phyloP scores from a whole-genome alignment of 176 grass and related monocot species.

The Raddia guianensis region DNA sequence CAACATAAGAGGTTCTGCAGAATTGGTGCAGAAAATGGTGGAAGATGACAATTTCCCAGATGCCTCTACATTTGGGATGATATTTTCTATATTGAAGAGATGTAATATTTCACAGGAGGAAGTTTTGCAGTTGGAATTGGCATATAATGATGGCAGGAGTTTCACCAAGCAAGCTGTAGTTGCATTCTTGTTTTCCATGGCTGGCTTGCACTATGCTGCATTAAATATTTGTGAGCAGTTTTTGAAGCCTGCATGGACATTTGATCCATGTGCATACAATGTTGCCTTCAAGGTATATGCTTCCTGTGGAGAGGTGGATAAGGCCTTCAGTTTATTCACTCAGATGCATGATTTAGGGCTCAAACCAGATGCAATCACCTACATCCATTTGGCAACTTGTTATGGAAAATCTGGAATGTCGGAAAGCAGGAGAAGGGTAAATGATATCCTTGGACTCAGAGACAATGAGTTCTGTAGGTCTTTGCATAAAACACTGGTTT shows the following conservation, averaged over 20 bases:
- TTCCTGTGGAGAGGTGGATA: conserved; percentile 53
- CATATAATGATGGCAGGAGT: conserved; percentile 50
- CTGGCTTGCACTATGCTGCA: conserved; percentile 50
- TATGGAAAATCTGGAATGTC: conserved; percentile 51
- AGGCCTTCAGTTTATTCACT: conserved; percentile 67
- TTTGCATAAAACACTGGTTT: conserved; percentile 45
- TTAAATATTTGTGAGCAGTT: conserved; percentile 58
- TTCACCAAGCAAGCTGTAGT: conserved; percentile 50
- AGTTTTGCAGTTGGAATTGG: conserved; percentile 55
- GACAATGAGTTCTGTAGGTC: conserved; percentile 39
- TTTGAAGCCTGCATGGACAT: conserved; percentile 35
- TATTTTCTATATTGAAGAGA: conserved; percentile 63
- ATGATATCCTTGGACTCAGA: conserved; percentile 52
- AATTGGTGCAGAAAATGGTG: conserved; percentile 70
- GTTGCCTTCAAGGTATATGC: conserved; percentile 64
- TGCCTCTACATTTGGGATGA: conserved; percentile 55
- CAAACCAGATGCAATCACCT: conserved; percentile 53
- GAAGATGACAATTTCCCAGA: conserved; percentile 50
- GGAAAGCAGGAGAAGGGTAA: conserved; percentile 50
- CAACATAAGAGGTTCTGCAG: conserved; percentile 59
- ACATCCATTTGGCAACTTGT: conserved; percentile 53
- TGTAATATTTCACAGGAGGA: conserved; percentile 44
- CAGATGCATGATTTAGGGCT: conserved; percentile 60
- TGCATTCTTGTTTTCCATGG: conserved; percentile 63
- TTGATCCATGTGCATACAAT: conserved; percentile 61